Evolutionary conservation across 1,139 yeast genomes (phyloP), one percentile per base, ranked within the genome.

Genomic region (Debaryomyces subglobosus): DNA sequence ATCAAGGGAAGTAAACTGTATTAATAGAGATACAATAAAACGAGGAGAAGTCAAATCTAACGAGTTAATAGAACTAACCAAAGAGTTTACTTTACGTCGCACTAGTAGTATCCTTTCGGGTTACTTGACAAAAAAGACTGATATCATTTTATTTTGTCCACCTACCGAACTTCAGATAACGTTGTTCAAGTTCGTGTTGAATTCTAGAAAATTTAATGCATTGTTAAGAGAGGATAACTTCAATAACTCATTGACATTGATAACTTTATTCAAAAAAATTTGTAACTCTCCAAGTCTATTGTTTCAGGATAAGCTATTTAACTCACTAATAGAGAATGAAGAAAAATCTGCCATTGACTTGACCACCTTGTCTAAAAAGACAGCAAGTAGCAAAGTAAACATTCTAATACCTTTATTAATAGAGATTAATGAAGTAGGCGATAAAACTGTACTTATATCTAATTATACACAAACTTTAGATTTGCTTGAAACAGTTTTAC

Each of bases 381-480:
- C 68, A 24, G 60, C 72, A 18, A 72, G 83, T 52, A 89, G 92
- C 2, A 87, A 87, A 57, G 68, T 86, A 13, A 72, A 72, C 43
- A 68, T 82, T 0, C 62, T 86, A 7, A 74, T 84, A 41, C 79
- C 81, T 5, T 59, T 87, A n/a, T 56, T 87, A 2, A 64, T 74
- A 4, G 81, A 80, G 50, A 56, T 57, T 15, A 62, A 68, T 23
- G 54, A 56, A 5, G 57, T 60, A 13, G 43, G 90, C 64, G 96
- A 92, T 59, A 94, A 92, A 62, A 82, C 88, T 4, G 97, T 94
- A 0, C 69, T 94, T 24, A 89, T 92, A 2, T 92, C 98, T 0
- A 92, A 94, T 52, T 94, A 85, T 52, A 94, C 98, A 0, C 87
- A 89, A 60, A 91, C 97, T 0, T 72, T 94, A 43, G 96, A 94